Conservation (phyloP, 129 eudicot genomes). For the Artemisia tridentata region DNA sequence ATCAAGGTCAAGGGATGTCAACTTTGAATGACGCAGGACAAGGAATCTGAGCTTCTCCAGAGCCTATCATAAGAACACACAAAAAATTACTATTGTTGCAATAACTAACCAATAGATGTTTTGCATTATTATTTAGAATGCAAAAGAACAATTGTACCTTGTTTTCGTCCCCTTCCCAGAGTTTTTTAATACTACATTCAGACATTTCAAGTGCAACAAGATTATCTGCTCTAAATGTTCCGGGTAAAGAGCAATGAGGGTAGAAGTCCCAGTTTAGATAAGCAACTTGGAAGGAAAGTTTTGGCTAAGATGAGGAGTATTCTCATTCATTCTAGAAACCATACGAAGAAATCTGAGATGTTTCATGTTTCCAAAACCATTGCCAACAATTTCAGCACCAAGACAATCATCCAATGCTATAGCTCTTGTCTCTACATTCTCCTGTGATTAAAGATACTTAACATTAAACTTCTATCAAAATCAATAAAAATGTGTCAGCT, state of each 20-base stretch:
- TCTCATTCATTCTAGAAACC: background rate
- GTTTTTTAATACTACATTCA: background rate
- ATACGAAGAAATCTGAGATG: background rate
- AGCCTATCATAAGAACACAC: background rate
- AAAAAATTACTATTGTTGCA: background rate
- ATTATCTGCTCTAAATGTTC: background rate
- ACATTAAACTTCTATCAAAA: background rate
- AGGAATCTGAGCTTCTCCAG: slow-evolving; percentile 5
- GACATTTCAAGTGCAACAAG: slow-evolving; percentile 25
- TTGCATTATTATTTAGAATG: too few species aligned
- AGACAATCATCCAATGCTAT: background rate
- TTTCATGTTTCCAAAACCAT: slow-evolving; percentile 10
- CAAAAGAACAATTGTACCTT: too few species aligned
- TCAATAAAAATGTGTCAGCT: background rate
- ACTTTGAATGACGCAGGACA: background rate
- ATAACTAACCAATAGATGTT: background rate
- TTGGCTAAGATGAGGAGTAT: background rate
- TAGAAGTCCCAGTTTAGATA: slow-evolving; percentile 7
- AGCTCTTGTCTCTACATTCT: slow-evolving; percentile 3
- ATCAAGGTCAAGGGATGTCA: slow-evolving; percentile 3
- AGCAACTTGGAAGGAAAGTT: background rate
- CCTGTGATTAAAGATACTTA: background rate
- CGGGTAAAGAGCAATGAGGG: slow-evolving; percentile 12
- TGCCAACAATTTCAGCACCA: background rate
- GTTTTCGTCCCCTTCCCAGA: slow-evolving; percentile 3